These are phyloP conservation scores for Saccharomyces hybrid DNA, from an alignment of 1,139 yeast genomes.

Conservation along the genomic window DNA sequence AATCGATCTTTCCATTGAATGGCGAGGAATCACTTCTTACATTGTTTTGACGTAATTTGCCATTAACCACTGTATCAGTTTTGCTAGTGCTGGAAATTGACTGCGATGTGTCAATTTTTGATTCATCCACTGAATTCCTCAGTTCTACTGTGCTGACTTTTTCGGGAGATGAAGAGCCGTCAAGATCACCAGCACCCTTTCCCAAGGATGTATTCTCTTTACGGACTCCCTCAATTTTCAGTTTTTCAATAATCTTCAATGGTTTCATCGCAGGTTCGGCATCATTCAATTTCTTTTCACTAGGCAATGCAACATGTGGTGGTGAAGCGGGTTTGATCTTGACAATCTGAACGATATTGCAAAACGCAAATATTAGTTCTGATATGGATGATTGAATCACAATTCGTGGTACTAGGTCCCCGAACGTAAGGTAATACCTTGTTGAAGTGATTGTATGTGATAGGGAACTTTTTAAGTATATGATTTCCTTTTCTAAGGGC, in stretches of 20 bases:
- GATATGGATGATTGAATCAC: constrained; percentile 69
- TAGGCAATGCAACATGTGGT: background rate
- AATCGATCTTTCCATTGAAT: background rate
- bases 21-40: background rate
- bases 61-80: background rate
- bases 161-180: background rate
- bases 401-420: constrained; percentile 52
- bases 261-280: background rate
- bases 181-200: background rate
- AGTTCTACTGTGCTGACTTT: background rate
- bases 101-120: background rate
- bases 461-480: constrained; percentile 32
- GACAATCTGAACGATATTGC: constrained; percentile 54
- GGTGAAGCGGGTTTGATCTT: background rate
- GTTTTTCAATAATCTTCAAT: background rate
- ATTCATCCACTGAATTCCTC: background rate
- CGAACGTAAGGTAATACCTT: constrained; percentile 61
- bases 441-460: constrained; percentile 74
- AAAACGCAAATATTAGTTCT: constrained; percentile 61
- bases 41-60: background rate
- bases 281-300: background rate
- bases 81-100: background rate
- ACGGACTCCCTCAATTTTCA: background rate
- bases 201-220: background rate
- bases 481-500: background rate